Conservation (phyloP, 2,329 filamentous ascomycete genomes). For the Monosporascus sp. region DNA sequence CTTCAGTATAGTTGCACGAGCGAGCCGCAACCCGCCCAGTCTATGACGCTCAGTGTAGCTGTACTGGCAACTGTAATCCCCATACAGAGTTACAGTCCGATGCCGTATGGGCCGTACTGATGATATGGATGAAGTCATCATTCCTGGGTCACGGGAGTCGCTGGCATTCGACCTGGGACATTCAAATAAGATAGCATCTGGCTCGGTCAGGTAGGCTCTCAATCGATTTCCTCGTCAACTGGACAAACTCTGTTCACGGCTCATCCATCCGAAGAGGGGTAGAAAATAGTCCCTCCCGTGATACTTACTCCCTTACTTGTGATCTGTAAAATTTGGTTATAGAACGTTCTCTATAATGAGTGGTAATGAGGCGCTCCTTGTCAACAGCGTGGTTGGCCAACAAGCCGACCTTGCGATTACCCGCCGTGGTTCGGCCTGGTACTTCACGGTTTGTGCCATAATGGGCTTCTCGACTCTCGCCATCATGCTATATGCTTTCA, state of each 20-base stretch:
- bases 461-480: slow-evolving; percentile 51
- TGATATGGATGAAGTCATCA: not conserved
- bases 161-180: not conserved
- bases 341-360: slow-evolving; percentile 14
- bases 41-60: not conserved
- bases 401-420: slow-evolving; percentile 55
- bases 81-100: not conserved
- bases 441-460: slow-evolving; percentile 55
- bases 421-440: slow-evolving; percentile 54
- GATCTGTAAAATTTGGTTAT: not conserved
- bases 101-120: not conserved
- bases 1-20: too few species aligned
- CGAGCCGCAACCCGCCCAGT: too few species aligned
- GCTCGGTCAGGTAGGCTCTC: not conserved
- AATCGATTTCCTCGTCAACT: not conserved
- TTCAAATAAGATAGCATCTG: not conserved
- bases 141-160: not conserved
- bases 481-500: slow-evolving; percentile 47
- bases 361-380: slow-evolving; percentile 40
- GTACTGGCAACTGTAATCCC: not conserved
- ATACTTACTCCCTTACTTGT: not conserved
- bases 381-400: slow-evolving; percentile 41
- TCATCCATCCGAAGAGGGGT: not conserved
- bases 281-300: not conserved
- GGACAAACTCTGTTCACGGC: not conserved